Percentiles rank a stretch among this genome's conserved stretches.
phyloP scores from a whole-genome alignment of 2,329 filamentous ascomycete species.

The Endothia cerciana region DNA sequence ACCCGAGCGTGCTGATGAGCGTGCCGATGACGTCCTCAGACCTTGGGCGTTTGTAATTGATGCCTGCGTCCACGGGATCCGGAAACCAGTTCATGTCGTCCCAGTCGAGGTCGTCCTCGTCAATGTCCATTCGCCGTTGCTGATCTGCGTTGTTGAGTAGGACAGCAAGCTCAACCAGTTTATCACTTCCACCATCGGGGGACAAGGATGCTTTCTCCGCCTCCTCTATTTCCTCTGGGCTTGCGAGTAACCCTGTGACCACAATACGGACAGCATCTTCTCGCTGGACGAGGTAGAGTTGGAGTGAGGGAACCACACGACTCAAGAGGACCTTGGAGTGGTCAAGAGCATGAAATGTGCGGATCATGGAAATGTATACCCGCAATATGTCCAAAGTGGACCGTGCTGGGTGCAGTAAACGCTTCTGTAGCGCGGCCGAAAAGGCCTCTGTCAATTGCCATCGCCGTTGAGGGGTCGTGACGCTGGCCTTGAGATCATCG shows the following conservation, averaged over 20 bases:
- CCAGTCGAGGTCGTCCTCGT: constrained; percentile 80
- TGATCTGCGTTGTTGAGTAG: constrained; percentile 66
- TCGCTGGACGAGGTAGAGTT: constrained; percentile 73
- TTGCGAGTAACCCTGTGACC: constrained; percentile 72
- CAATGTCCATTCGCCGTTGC: constrained; percentile 53
- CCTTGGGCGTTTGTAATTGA: constrained; percentile 88
- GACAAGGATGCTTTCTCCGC: constrained; percentile 28
- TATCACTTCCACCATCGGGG: constrained; percentile 39
- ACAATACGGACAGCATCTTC: constrained; percentile 80
- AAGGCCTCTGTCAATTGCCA: constrained; percentile 73
- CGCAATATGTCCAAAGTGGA: constrained; percentile 77
- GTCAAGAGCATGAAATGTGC: constrained; percentile 75
- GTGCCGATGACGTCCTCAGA: constrained; percentile 89
- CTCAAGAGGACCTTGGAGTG: constrained; percentile 77
- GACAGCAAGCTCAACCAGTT: constrained; percentile 67
- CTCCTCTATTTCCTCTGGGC: constrained; percentile 52
- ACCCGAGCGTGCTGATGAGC: constrained; percentile 84
- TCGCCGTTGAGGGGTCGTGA: constrained; percentile 70
- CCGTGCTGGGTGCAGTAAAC: constrained; percentile 74
- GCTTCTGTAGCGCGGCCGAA: constrained; percentile 64
- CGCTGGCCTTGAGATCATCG: constrained; percentile 72
- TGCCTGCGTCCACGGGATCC: constrained; percentile 88
- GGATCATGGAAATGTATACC: constrained; percentile 79
- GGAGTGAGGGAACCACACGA: constrained; percentile 72
- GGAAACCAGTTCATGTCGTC: constrained; percentile 92